phyloP scores from a whole-genome alignment of 768 basidiomycete genomes.

The Mycena maculata region DNA sequence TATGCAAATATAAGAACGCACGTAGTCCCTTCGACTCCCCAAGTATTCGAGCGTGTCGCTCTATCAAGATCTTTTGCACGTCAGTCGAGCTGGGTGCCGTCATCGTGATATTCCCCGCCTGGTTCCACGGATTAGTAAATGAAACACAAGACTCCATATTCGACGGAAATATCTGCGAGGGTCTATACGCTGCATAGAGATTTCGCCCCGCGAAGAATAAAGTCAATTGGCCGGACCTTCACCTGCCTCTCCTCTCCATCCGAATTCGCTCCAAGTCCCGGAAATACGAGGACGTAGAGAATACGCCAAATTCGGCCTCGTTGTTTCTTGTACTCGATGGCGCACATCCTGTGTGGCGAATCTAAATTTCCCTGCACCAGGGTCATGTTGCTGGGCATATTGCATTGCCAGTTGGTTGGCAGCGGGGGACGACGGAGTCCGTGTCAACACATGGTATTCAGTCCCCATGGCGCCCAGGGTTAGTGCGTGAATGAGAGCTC shows the following conservation, averaged over 20 bases:
- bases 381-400: constrained; percentile 37
- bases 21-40: constrained; percentile 48
- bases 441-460: constrained; percentile 50
- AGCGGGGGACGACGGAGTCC: constrained; percentile 43
- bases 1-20: constrained; percentile 33
- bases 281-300: constrained; percentile 52
- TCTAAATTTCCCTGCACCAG: constrained; percentile 53
- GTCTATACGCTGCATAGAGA: constrained; percentile 35
- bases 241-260: constrained; percentile 54
- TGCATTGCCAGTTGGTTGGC: constrained; percentile 41
- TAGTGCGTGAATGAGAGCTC: constrained; percentile 46
- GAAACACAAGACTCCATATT: constrained; percentile 48
- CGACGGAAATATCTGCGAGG: constrained; percentile 50
- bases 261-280: constrained; percentile 54
- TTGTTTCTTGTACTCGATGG: constrained; percentile 50
- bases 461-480: constrained; percentile 24
- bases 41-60: constrained; percentile 47
- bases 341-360: constrained; percentile 40
- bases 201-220: not conserved
- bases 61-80: constrained; percentile 52
- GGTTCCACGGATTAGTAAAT: constrained; percentile 54
- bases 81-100: constrained; percentile 44
- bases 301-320: constrained; percentile 53
- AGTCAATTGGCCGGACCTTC: constrained; percentile 44
- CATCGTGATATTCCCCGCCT: constrained; percentile 50